Percentiles rank a stretch among this genome's conserved stretches.
Evolutionary conservation across 2,329 filamentous ascomycete genomes (phyloP).

Genomic region (Claviceps arundinis): DNA sequence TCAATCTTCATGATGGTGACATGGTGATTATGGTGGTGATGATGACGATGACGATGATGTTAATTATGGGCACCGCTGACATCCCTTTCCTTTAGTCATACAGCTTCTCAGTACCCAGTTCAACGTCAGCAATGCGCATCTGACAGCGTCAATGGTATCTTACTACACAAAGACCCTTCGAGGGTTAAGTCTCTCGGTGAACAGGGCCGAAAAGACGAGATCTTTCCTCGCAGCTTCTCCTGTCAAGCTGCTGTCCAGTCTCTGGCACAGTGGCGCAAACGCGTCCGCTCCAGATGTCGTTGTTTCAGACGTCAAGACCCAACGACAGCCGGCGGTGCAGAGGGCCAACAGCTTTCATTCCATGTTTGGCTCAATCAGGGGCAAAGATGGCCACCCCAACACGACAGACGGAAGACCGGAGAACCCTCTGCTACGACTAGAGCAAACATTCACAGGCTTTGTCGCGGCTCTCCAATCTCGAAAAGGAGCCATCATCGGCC

Average conservation of each 20-base stretch:
- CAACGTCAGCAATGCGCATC: constrained; percentile 47
- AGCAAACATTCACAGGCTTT: constrained; percentile 77
- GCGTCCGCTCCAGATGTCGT: constrained; percentile 13
- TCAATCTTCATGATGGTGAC: not conserved
- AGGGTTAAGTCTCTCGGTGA: constrained; percentile 45
- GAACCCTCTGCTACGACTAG: constrained; percentile 58
- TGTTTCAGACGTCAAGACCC: constrained; percentile 22
- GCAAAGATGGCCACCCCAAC: constrained; percentile 23
- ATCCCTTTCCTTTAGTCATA: constrained; percentile 37
- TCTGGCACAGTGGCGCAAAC: constrained; percentile 52
- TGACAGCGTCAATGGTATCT: constrained; percentile 57
- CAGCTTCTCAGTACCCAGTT: constrained; percentile 61
- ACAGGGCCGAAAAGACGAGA: constrained; percentile 49
- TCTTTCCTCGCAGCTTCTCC: constrained; percentile 72
- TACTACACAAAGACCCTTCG: constrained; percentile 69
- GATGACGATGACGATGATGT: too few species aligned
- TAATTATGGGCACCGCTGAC: not conserved
- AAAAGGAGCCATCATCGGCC: constrained; percentile 76
- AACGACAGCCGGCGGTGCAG: constrained; percentile 28
- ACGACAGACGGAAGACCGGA: constrained; percentile 41
- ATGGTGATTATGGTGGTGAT: too few species aligned
- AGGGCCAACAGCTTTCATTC: constrained; percentile 36
- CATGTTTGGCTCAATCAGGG: constrained; percentile 40
- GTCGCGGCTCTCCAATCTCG: constrained; percentile 69
- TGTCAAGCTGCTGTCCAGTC: constrained; percentile 76